Evolutionary conservation across 495 filamentous ascomycete species (phyloP).

Genomic region (Talaromyces adpressus): DNA sequence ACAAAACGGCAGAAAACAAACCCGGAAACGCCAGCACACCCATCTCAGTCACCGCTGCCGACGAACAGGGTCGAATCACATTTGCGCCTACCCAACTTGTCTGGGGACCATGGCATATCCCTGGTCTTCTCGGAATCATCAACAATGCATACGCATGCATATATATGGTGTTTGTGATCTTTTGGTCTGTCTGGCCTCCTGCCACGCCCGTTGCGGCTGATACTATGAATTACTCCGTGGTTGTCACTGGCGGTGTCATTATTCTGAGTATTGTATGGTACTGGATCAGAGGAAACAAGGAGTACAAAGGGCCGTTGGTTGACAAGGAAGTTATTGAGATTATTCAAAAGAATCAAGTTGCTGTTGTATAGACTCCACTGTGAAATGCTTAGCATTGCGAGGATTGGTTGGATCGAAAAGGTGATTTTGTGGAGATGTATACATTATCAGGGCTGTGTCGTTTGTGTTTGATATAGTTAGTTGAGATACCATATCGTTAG

Average conservation of each 20-base stretch:
- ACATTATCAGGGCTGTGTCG: not conserved
- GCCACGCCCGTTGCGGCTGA: slow-evolving; percentile 25
- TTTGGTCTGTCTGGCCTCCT: slow-evolving; percentile 40
- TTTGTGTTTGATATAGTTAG: not conserved
- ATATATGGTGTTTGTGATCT: slow-evolving; percentile 25
- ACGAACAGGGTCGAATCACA: slow-evolving; percentile 7
- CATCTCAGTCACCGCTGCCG: not conserved
- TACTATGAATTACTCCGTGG: slow-evolving; percentile 46
- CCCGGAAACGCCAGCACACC: not conserved
- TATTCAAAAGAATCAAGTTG: not conserved
- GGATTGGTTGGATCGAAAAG: not conserved
- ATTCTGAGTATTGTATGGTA: slow-evolving; percentile 29
- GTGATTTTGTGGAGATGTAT: not conserved
- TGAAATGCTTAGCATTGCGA: not conserved
- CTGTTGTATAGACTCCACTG: not conserved
- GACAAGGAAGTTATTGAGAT: slow-evolving; percentile 9
- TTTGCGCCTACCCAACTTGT: slow-evolving; percentile 7
- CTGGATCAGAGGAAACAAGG: slow-evolving; percentile 16
- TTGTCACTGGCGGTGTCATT: slow-evolving; percentile 35
- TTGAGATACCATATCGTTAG: not conserved
- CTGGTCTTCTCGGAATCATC: slow-evolving; percentile 8
- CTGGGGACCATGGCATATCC: slow-evolving; percentile 9
- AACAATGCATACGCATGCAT: slow-evolving; percentile 13
- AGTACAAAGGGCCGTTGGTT: slow-evolving; percentile 24
- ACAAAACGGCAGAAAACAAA: not conserved